A percentile compares a stretch with the other conserved stretches of the same genome.
These are phyloP conservation scores for Eucalyptus urophylla DNA, from an alignment of 345 rosid genomes.

Conservation along the genomic window DNA sequence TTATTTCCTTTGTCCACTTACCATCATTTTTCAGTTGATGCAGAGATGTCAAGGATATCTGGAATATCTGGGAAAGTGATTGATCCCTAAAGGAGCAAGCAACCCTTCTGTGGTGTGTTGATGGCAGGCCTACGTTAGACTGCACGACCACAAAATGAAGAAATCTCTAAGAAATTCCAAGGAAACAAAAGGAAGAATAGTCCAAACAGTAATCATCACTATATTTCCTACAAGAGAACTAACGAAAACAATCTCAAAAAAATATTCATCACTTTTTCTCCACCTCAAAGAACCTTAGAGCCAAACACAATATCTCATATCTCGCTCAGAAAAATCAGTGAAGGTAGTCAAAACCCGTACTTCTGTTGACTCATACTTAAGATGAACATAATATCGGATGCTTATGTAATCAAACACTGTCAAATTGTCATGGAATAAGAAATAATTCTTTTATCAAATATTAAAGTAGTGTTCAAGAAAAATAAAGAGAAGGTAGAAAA, in stretches of 20 bases:
- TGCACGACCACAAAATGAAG: constrained; percentile 10
- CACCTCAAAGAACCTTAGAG: not conserved
- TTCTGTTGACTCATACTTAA: not conserved
- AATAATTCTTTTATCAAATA: not conserved
- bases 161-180: not conserved
- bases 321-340: not conserved
- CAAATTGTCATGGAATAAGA: not conserved
- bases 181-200: not conserved
- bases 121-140: constrained; percentile 73
- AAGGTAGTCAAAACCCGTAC: not conserved
- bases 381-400: not conserved
- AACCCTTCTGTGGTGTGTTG: constrained; percentile 86
- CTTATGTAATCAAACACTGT: not conserved
- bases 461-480: not conserved
- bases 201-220: not conserved
- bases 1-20: constrained; percentile 4
- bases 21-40: constrained; percentile 89
- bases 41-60: constrained; percentile 83
- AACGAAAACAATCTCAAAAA: not conserved
- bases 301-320: not conserved
- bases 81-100: constrained; percentile 95
- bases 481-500: not conserved
- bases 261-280: not conserved
- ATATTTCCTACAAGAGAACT: not conserved
- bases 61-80: constrained; percentile 85